Evolutionary conservation across 352 stramenopile genomes (phyloP).

Genomic region (Phytopythium aichiense): DNA sequence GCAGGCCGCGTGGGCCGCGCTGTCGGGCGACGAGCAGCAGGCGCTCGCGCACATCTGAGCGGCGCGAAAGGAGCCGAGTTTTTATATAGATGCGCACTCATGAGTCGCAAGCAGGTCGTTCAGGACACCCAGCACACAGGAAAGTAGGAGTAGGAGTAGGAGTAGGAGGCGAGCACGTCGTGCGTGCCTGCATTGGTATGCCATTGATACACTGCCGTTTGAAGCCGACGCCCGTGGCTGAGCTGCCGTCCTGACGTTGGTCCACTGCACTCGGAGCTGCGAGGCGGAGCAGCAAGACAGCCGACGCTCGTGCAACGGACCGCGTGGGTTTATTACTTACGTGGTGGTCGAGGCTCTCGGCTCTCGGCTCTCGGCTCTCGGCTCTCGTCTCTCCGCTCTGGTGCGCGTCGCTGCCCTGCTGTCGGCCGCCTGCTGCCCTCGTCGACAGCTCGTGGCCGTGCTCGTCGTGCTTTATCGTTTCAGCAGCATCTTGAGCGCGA

Average conservation of each 20-base stretch:
- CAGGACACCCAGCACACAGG: no score
- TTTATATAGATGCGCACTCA: slow-evolving; percentile 6
- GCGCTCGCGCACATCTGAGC: slow-evolving; percentile 58
- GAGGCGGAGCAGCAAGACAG: neutral
- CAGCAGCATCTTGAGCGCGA: slow-evolving; percentile 70
- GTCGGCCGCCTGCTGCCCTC: neutral
- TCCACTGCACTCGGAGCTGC: neutral
- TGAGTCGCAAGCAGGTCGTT: slow-evolving; percentile 1
- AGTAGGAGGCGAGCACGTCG: neutral
- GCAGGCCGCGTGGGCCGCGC: slow-evolving; percentile 62
- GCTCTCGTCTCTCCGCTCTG: slow-evolving; percentile 4
- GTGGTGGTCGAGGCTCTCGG: neutral
- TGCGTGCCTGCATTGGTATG: neutral
- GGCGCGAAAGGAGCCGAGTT: neutral
- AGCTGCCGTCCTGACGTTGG: neutral
- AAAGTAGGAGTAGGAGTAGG: neutral
- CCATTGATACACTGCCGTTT: neutral
- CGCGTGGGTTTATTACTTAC: slow-evolving; percentile 12
- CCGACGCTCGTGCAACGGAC: neutral
- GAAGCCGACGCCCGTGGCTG: neutral
- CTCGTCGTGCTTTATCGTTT: slow-evolving; percentile 44
- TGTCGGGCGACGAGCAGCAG: slow-evolving; percentile 69
- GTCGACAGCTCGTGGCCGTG: neutral
- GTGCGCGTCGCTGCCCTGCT: slow-evolving; percentile 5
- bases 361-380: no score